Evolutionary conservation across 1,139 yeast genomes (phyloP), one percentile per base, ranked within the genome.

Genomic region (Geotrichum klebahnii): DNA sequence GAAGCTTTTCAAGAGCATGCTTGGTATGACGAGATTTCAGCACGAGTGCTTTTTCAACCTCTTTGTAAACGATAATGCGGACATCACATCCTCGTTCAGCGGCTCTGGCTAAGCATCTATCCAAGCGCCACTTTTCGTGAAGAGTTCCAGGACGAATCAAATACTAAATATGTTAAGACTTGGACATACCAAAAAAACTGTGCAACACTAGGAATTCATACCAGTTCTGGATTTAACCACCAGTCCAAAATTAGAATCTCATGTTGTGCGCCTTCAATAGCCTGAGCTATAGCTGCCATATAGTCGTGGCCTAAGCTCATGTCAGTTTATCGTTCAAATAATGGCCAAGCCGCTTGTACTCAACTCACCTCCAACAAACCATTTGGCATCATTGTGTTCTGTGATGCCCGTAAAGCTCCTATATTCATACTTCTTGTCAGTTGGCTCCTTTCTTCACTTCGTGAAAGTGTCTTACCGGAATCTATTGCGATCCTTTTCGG

Each of bases 1-100:
- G 74, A 42, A 80, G 67, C 34, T 80, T 78, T 41, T 80, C 67
- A 36, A 80, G 67, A 1, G 82, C 78, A 57, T 80, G 84, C 52
- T 80, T 80, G 1, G 84, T 77, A 66, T 79, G 80, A 39, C 79
- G 65, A 0, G 84, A 80, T 60, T 79, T 82, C 1, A 79, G 78
- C 0, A 80, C 74, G 10, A 79, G 82, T 0, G 82, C 79, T 3
- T 77, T 71, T 14, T 81, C 82, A 22, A 80, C 84, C 59, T 80
- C 80, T 66, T 84, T 74, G 61, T 80, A 80, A 16, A 79, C 71
- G 56, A 80, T 79, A n/a, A 80, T 77, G 59, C 76, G 78, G 24
- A 79, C 78, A 59, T 80, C 80, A 9, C 80, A 82, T 20, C 84
- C 84, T 60, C 80, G 80, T 55, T 72, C 75, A 0, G 84, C 84